Base-by-base conservation (phyloP, 352 stramenopile genomes). In the Sclerospora graminicola region DNA sequence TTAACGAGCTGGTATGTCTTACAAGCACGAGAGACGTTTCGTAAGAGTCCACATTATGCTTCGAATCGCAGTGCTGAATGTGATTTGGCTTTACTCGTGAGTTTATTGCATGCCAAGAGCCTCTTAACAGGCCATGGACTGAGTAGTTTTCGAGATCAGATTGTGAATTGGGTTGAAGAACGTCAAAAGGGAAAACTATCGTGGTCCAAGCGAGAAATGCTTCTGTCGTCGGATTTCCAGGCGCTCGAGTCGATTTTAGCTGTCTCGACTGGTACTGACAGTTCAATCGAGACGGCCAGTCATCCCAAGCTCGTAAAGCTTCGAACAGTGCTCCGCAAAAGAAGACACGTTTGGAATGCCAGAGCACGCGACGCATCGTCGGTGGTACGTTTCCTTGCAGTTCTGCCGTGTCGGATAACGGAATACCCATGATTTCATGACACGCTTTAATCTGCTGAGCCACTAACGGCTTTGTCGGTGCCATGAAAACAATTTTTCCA, bases 361-460 rank as follows among this genome's bases (percentile, higher is more conserved):
- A 99, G 1, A 98, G 66, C 36, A 78, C 48, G 13, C 76, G 66
- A 8, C 95, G 76, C 31, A 59, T 70, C 8, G 63, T 32, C 10
- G 76, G 72, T 18, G 76, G 63, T 7, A 94, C 73, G 29, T 78
- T 93, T 16, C 84, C 87, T 43, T 95, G 82, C 16, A 95, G 51
- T 45, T 94, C 75, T 0, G 79, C 82, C 5, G 82, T 95, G 45
- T 91, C 78, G 0, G 48, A 37, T 10, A 93, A 63, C 7, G 95
- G 84, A 45, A 99, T 96, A 16, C 94, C 94, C 76, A 95, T 94
- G 34, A 96, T 93, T 35, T 93, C 76, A 47, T 96, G 73, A 50
- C 96, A 99, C 10, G 96, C 96, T 42, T 95, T 59, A 35, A 99
- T 96, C 74, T 99, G 97, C 62, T 99, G 97, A 18, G 83, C 82